These are phyloP conservation scores for Angomonas deanei DNA, from an alignment of 208 protist species.

Conservation along the genomic window DNA sequence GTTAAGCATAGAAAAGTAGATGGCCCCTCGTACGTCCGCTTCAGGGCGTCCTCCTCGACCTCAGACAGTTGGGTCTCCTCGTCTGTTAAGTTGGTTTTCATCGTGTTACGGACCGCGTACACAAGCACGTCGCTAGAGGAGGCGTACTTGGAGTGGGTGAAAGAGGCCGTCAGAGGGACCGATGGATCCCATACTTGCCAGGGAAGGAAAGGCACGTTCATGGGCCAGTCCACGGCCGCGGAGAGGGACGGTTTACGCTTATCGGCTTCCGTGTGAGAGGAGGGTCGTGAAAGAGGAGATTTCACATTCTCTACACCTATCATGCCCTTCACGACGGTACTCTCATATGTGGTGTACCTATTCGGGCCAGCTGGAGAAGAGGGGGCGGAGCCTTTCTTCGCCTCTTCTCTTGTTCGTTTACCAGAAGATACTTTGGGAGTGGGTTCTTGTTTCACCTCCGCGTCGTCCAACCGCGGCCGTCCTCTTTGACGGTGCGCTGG, in stretches of 20 bases:
- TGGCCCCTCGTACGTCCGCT: background rate
- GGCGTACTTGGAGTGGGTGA: slow-evolving; percentile 22
- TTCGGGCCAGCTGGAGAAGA: background rate
- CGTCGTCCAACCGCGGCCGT: too few species aligned
- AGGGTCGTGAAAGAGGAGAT: background rate
- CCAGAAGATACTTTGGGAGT: too few species aligned
- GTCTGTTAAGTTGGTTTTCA: background rate
- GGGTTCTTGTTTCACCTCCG: too few species aligned
- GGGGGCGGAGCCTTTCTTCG: background rate
- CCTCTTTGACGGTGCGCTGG: too few species aligned
- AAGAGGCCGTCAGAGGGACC: slow-evolving; percentile 48
- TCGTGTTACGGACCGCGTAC: background rate
- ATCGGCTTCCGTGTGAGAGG: background rate
- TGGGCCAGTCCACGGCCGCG: slow-evolving; percentile 57
- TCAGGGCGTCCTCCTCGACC: background rate
- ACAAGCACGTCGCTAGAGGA: background rate
- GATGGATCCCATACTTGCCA: slow-evolving; percentile 88
- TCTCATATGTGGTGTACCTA: too few species aligned
- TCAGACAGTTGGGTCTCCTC: background rate
- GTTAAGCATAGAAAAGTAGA: background rate
- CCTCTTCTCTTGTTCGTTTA: background rate
- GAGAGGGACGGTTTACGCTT: background rate
- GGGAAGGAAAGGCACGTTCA: slow-evolving; percentile 76
- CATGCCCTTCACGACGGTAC: too few species aligned
- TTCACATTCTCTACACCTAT: background rate